Evolutionary conservation across 2,329 filamentous ascomycete species (phyloP), one percentile per base, ranked within the genome.

Genomic region (Fusarium pseudonygamai): DNA sequence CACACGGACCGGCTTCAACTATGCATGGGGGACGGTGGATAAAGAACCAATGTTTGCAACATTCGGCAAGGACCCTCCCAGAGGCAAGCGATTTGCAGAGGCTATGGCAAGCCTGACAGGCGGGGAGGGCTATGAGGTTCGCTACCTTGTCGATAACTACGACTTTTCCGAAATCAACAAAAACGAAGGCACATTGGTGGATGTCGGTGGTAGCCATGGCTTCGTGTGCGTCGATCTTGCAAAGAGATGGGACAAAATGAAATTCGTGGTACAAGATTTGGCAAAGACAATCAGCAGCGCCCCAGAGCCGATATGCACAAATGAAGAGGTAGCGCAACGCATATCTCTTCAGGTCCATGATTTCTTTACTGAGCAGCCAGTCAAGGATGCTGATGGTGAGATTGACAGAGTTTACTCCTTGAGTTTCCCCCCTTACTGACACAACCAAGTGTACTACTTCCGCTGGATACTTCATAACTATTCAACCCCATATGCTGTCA

Each of bases 381-480:
- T 88, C 20, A 81, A 85, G 53, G 84, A 78, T 7, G 90, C 88
- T 2, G 88, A 90, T 73, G 85, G 85, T 86, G 73, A 64, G 82
- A 66, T 45, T 15, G 7, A 20, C 34, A 52, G 7, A 43, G 24
- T 58, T 46, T 46, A 15, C 39, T 42, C 13, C 7, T 39, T 20
- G 30, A n/a, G 15, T 28, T 26, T 28, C 6, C n/a, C n/a, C 9
- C 20, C 8, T 18, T 60, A 46, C 72, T 77, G 26, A 79, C 70
- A 20, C 22, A 15, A 42, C 18, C 30, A 32, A 85, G 82, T 90
- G 24, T 91, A 90, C 80, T 84, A 87, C 73, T 86, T 90, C 79
- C 86, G 88, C 53, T 87, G 86, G 84, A 90, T 91, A 69, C 79
- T 92, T 13, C 89, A 92, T 77, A 90, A 91, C 80, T 89, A 89